Evolutionary conservation across 2,329 filamentous ascomycete genomes (phyloP).

Genomic region (Cordyceps fumosorosea): DNA sequence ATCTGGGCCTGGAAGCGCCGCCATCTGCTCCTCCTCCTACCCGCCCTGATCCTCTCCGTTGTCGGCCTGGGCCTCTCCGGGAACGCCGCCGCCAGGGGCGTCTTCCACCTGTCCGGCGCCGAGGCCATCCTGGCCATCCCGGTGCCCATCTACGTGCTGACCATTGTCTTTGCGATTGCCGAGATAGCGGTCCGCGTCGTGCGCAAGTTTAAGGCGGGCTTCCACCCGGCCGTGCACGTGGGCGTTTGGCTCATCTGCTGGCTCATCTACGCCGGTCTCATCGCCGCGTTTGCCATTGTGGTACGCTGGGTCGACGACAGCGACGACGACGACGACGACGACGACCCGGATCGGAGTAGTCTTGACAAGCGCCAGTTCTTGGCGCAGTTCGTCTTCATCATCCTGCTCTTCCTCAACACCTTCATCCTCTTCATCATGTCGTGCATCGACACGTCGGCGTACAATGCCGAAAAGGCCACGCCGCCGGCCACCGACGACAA

Average conservation of each 20-base stretch:
- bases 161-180: background rate
- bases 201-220: background rate
- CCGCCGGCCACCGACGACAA: background rate
- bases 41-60: background rate
- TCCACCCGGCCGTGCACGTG: conserved; percentile 5
- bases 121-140: background rate
- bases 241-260: conserved; percentile 9
- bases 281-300: background rate
- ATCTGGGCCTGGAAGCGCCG: background rate
- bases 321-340: background rate
- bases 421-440: background rate
- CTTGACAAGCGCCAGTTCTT: background rate
- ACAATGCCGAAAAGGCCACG: background rate
- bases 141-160: background rate
- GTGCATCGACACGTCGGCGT: background rate
- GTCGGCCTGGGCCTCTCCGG: background rate
- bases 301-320: background rate
- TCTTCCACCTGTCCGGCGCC: background rate
- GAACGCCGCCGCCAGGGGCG: background rate
- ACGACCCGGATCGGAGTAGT: background rate
- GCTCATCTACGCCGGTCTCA: background rate
- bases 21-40: background rate
- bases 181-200: background rate
- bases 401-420: background rate
- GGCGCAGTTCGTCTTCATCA: background rate